phyloP scores from a whole-genome alignment of 352 stramenopile genomes.

The Phytopythium mirpurense region DNA sequence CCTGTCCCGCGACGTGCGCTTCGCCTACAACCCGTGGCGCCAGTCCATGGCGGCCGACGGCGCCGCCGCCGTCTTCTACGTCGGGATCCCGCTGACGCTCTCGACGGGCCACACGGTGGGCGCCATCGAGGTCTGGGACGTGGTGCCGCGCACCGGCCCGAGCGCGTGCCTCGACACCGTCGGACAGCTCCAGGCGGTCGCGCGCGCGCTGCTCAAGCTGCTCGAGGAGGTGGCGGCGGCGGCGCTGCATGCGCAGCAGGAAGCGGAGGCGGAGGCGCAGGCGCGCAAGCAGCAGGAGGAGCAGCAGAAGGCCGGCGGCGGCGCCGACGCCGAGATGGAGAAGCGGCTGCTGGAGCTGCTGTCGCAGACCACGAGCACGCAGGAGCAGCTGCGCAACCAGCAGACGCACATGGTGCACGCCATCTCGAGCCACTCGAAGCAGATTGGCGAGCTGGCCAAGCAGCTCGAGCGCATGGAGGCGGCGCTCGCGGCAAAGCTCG shows the following conservation, averaged over 20 bases:
- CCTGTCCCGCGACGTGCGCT: slow-evolving; percentile 38
- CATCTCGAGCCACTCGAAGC: slow-evolving; percentile 45
- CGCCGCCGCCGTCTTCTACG: slow-evolving; percentile 48
- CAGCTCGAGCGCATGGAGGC: slow-evolving; percentile 53
- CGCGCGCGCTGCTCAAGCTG: slow-evolving; percentile 25
- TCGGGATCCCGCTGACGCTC: slow-evolving; percentile 60
- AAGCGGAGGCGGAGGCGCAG: slow-evolving; percentile 14
- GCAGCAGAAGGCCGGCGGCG: slow-evolving; percentile 24
- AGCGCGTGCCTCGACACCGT: slow-evolving; percentile 44
- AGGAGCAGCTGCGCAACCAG: slow-evolving; percentile 52
- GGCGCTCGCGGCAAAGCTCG: slow-evolving; percentile 33
- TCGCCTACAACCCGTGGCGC: slow-evolving; percentile 44
- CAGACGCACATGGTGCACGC: slow-evolving; percentile 51
- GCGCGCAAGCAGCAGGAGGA: slow-evolving; percentile 14
- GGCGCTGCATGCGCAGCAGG: slow-evolving; percentile 1
- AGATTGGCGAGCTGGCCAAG: slow-evolving; percentile 48
- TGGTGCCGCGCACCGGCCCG: slow-evolving; percentile 17
- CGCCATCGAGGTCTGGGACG: slow-evolving; percentile 53
- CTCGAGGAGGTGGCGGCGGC: neutral
- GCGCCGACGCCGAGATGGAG: slow-evolving; percentile 22
- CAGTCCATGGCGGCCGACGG: slow-evolving; percentile 22
- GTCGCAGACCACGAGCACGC: slow-evolving; percentile 45
- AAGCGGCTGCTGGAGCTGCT: slow-evolving; percentile 40
- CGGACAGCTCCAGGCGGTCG: slow-evolving; percentile 47
- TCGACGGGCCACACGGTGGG: slow-evolving; percentile 47